phyloP scores from a whole-genome alignment of 2,329 filamentous ascomycete species.

The Fusarium gaditjirri region DNA sequence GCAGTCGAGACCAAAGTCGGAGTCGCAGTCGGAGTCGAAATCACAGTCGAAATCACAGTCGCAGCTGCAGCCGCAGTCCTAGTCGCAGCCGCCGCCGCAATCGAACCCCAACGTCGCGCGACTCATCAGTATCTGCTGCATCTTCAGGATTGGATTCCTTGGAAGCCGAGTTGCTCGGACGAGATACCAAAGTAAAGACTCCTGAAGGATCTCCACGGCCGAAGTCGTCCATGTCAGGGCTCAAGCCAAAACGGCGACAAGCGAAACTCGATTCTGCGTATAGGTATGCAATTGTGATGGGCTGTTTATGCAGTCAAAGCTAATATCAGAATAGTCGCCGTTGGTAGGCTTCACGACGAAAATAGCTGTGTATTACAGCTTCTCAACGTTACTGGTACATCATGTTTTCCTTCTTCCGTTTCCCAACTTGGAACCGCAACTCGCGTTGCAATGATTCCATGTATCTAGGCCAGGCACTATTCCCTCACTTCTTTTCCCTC shows the following conservation, averaged over 20 bases:
- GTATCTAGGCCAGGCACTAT: conserved; percentile 37
- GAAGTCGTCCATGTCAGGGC: conserved; percentile 35
- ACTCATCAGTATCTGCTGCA: conserved; percentile 47
- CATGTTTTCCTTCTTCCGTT: conserved; percentile 20
- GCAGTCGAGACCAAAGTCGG: neutral
- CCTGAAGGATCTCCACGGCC: conserved; percentile 38
- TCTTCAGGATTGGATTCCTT: conserved; percentile 53
- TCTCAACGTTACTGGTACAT: conserved; percentile 25
- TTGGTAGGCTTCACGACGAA: conserved; percentile 43
- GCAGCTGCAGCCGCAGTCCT: conserved; percentile 16
- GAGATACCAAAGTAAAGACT: conserved; percentile 47
- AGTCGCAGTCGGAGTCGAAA: conserved; percentile 10
- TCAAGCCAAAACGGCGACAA: conserved; percentile 48
- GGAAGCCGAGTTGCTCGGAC: conserved; percentile 53
- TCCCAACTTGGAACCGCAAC: conserved; percentile 12
- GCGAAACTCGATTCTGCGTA: conserved; percentile 53
- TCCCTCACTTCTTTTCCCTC: conserved; percentile 8
- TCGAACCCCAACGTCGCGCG: conserved; percentile 44
- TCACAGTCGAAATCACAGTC: neutral
- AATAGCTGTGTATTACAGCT: neutral
- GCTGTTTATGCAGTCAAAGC: neutral
- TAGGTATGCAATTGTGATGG: conserved; percentile 43
- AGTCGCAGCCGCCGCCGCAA: conserved; percentile 12
- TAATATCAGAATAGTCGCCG: conserved; percentile 47
- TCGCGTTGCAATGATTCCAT: conserved; percentile 23